Evolutionary conservation across 2,329 filamentous ascomycete genomes (phyloP).

Genomic region (Ascosphaera pollenicola): DNA sequence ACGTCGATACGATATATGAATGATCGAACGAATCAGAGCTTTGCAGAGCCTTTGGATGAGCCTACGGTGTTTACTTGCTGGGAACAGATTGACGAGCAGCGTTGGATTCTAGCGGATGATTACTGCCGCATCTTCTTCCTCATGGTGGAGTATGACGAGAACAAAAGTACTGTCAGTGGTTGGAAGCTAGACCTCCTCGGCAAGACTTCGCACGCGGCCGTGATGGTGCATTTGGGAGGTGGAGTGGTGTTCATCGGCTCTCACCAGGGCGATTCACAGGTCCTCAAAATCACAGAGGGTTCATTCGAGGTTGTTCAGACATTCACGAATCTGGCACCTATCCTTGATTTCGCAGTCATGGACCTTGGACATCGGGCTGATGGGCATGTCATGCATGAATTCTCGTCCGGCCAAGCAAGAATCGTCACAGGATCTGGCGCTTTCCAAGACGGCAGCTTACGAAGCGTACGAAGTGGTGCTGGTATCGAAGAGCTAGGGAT

Average conservation of each 20-base stretch:
- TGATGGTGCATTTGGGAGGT: conserved; percentile 47
- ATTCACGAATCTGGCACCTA: conserved; percentile 66
- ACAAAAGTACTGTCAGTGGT: conserved; percentile 39
- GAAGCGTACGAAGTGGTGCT: conserved; percentile 83
- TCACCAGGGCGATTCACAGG: conserved; percentile 78
- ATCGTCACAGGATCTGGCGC: conserved; percentile 87
- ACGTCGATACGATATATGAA: conserved; percentile 72
- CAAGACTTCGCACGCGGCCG: conserved; percentile 51
- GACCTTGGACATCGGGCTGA: conserved; percentile 75
- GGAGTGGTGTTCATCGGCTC: conserved; percentile 69
- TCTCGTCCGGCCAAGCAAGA: conserved; percentile 81
- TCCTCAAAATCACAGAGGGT: conserved; percentile 42
- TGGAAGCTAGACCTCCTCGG: conserved; percentile 50
- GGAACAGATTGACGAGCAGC: conserved; percentile 59
- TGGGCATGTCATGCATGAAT: conserved; percentile 63
- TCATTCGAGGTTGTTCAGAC: conserved; percentile 49
- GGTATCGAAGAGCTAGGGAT: conserved; percentile 73
- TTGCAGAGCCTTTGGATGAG: conserved; percentile 44
- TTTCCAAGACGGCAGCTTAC: conserved; percentile 66
- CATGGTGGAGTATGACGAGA: conserved; percentile 44
- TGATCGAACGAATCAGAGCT: conserved; percentile 44
- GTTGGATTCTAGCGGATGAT: conserved; percentile 79
- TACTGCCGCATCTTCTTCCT: conserved; percentile 74
- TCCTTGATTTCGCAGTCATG: conserved; percentile 89
- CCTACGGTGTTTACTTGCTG: conserved; percentile 80